Evolutionary conservation across 139 green algal genomes (phyloP).

Genomic region (Tetradesmus lagerheimii): DNA sequence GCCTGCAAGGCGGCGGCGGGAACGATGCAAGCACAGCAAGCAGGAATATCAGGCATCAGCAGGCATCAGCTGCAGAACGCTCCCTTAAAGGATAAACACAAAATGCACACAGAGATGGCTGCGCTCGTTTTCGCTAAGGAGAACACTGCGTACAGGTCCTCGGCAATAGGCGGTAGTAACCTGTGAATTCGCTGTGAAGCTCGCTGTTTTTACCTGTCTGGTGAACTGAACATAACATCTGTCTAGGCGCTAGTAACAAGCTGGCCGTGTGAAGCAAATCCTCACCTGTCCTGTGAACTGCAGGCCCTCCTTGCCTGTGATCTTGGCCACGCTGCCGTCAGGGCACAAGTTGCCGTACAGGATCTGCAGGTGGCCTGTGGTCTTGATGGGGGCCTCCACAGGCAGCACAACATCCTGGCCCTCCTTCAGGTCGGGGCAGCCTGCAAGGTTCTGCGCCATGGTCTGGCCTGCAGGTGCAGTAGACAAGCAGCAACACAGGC

Average conservation of each 20-base stretch:
- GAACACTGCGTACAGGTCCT: too few species aligned
- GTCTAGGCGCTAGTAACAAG: too few species aligned
- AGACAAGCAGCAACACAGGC: background rate
- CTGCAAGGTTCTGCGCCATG: conserved; percentile 93
- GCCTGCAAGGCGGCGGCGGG: conserved; percentile 53
- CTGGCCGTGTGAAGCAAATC: too few species aligned
- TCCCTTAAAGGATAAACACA: too few species aligned
- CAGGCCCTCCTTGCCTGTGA: conserved; percentile 94
- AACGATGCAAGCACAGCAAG: background rate
- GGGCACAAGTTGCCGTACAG: conserved; percentile 97
- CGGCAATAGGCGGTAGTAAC: too few species aligned
- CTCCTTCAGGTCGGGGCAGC: conserved; percentile 82
- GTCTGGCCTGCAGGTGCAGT: conserved; percentile 83
- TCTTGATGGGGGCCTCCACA: conserved; percentile 93
- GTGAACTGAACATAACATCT: too few species aligned
- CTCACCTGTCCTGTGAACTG: conserved; percentile 68
- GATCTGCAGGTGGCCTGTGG: conserved; percentile 79
- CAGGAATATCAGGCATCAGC: too few species aligned
- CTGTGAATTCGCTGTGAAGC: too few species aligned
- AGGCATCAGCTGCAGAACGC: too few species aligned
- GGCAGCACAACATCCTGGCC: conserved; percentile 94
- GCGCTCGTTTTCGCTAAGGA: too few species aligned
- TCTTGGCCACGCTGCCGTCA: conserved; percentile 97
- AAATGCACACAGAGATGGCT: too few species aligned
- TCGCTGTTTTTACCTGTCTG: too few species aligned